phyloP scores from a whole-genome alignment of 352 stramenopile species.

The Aphanomyces invadans region DNA sequence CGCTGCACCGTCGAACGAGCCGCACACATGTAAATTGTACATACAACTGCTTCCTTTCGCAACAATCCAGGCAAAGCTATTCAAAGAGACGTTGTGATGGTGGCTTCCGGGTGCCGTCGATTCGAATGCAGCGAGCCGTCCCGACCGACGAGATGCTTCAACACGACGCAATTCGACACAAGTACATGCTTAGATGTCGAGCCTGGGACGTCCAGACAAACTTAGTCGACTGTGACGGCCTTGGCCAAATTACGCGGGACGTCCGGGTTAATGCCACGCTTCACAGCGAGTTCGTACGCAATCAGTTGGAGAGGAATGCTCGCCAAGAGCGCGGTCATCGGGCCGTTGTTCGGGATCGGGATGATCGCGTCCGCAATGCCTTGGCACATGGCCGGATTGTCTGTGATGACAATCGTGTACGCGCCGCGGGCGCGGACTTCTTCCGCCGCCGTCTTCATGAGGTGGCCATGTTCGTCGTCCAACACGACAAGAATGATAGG shows the following conservation, averaged over 20 bases:
- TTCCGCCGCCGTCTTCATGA: slow-evolving; percentile 93
- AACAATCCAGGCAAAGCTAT: too few species aligned
- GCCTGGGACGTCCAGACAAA: too few species aligned
- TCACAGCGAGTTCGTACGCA: slow-evolving; percentile 95
- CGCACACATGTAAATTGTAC: not conserved
- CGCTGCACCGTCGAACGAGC: not conserved
- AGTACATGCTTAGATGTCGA: not conserved
- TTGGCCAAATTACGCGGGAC: slow-evolving; percentile 98
- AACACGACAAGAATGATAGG: slow-evolving; percentile 97
- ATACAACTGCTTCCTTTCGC: too few species aligned
- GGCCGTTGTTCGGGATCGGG: slow-evolving; percentile 93
- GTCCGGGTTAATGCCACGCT: slow-evolving; percentile 97
- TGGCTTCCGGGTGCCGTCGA: not conserved
- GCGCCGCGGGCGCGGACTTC: slow-evolving; percentile 95
- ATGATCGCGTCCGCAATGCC: slow-evolving; percentile 92
- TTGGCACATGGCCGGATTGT: slow-evolving; percentile 90
- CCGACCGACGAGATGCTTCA: too few species aligned
- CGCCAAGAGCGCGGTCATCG: slow-evolving; percentile 93
- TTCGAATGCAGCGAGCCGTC: too few species aligned
- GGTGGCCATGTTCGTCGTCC: slow-evolving; percentile 93
- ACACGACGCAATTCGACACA: slow-evolving; percentile 2
- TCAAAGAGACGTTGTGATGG: not conserved
- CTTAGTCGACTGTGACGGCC: slow-evolving; percentile 97
- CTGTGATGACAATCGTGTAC: slow-evolving; percentile 97
- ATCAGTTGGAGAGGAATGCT: slow-evolving; percentile 97